Conservation (phyloP, 805 yeast genomes). For the Candida sakaeoensis region DNA sequence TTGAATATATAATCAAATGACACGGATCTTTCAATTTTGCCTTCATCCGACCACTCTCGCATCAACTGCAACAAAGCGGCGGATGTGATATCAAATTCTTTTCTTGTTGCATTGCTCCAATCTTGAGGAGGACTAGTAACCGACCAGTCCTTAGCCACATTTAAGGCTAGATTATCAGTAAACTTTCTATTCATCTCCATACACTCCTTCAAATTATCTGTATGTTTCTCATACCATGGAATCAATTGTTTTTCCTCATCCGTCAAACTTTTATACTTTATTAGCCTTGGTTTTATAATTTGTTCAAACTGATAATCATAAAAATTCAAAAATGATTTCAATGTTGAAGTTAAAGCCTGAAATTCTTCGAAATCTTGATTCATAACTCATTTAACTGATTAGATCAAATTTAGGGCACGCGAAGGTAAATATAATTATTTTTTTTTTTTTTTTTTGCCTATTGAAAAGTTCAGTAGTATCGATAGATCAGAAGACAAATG, state of each 20-base stretch:
- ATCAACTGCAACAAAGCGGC: constrained; percentile 53
- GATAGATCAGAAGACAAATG: constrained; percentile 2
- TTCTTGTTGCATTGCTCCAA: constrained; percentile 40
- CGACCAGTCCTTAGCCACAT: constrained; percentile 51
- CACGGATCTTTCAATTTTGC: constrained; percentile 39
- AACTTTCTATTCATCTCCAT: constrained; percentile 45
- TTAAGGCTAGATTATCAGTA: constrained; percentile 37
- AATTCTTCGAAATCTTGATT: constrained; percentile 28
- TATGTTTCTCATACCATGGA: constrained; percentile 48
- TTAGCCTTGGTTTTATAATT: constrained; percentile 28
- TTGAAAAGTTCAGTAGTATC: too few species aligned
- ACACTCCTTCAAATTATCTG: constrained; percentile 37
- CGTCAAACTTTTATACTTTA: constrained; percentile 28
- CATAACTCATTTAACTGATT: constrained; percentile 3
- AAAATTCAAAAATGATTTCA: constrained; percentile 32
- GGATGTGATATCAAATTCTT: constrained; percentile 55
- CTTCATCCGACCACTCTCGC: constrained; percentile 63
- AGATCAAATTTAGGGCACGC: constrained; percentile 1
- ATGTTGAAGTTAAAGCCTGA: constrained; percentile 33
- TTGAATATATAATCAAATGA: constrained; percentile 38
- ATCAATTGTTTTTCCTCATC: constrained; percentile 39
- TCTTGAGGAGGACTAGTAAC: constrained; percentile 28
- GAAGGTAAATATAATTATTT: neutral
- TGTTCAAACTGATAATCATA: constrained; percentile 31
- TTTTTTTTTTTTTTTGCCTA: too few species aligned